These are phyloP conservation scores for Omphalea diandra DNA, from an alignment of 441 rosid species.

Conservation along the genomic window DNA sequence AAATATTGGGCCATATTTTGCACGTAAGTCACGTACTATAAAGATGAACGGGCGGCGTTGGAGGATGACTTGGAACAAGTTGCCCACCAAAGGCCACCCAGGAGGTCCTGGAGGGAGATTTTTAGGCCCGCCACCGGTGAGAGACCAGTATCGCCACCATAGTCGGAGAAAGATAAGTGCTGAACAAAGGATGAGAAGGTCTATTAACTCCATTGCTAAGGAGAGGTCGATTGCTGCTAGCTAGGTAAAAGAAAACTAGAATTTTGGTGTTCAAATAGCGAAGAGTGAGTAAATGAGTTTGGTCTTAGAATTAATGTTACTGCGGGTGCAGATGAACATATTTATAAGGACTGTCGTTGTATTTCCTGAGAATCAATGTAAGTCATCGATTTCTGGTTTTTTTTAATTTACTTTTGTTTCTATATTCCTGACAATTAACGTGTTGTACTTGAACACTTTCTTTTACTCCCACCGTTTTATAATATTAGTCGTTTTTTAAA, in stretches of 20 bases:
- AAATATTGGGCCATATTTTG: conserved; percentile 75
- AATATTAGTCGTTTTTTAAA: no score
- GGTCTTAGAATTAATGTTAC: conserved; percentile 7
- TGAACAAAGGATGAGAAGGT: conserved; percentile 41
- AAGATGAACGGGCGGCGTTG: conserved; percentile 72
- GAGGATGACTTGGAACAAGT: conserved; percentile 65
- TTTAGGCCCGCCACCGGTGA: conserved; percentile 18
- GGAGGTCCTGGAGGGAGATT: conserved; percentile 84
- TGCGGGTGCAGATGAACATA: not conserved
- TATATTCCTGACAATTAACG: no score
- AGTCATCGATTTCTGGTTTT: no score
- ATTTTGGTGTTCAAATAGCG: not conserved
- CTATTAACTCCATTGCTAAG: conserved; percentile 49
- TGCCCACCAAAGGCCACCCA: conserved; percentile 85
- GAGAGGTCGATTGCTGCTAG: not conserved
- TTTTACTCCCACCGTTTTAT: no score
- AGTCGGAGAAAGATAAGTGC: conserved; percentile 39
- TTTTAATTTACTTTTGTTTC: no score
- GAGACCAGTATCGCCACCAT: conserved; percentile 59
- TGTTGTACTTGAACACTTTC: no score
- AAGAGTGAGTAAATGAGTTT: conserved; percentile 7
- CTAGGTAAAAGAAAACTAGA: not conserved
- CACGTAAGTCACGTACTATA: conserved; percentile 61
- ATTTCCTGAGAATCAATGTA: no score
- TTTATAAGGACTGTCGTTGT: not conserved